Conservation (phyloP, 1,284 basidiomycete species). For the Apiotrichum mycotoxinovorans region DNA sequence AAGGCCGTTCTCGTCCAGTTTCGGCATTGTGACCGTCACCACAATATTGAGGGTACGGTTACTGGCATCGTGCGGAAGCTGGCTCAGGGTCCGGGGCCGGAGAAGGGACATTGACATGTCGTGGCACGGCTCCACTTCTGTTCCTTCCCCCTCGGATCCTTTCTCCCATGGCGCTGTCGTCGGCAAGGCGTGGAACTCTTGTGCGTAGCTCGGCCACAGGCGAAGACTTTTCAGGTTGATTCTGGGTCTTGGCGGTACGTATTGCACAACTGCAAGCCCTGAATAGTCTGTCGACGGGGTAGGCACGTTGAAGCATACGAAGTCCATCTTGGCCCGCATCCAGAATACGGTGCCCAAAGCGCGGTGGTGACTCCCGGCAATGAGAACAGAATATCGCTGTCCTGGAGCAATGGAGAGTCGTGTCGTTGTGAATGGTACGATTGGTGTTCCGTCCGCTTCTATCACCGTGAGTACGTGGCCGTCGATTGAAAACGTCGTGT, state of each 20-base stretch:
- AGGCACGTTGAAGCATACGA: conserved; percentile 15
- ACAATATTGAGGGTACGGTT: not conserved
- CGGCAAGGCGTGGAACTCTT: not conserved
- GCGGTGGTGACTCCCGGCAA: conserved; percentile 6
- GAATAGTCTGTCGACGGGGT: not conserved
- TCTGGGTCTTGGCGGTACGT: not conserved
- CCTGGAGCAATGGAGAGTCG: conserved; percentile 25
- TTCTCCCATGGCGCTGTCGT: not conserved
- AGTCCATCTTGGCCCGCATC: conserved; percentile 24
- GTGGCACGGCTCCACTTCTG: not conserved
- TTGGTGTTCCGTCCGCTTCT: conserved; percentile 26
- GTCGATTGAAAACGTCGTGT: conserved; percentile 27
- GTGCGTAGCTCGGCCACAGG: not conserved
- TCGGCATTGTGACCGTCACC: not conserved
- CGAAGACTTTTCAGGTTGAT: not conserved
- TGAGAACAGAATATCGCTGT: conserved; percentile 39
- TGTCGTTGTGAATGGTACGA: conserved; percentile 24
- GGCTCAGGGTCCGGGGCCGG: not conserved
- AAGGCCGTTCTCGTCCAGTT: not conserved
- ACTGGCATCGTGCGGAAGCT: too few relatives aligned
- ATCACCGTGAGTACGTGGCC: conserved; percentile 27
- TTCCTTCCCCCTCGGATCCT: conserved; percentile 15
- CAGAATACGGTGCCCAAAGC: conserved; percentile 36
- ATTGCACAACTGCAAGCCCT: not conserved
- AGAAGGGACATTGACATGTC: not conserved